phyloP scores from a whole-genome alignment of 139 green algal genomes.

The Chlamydomonas urium region DNA sequence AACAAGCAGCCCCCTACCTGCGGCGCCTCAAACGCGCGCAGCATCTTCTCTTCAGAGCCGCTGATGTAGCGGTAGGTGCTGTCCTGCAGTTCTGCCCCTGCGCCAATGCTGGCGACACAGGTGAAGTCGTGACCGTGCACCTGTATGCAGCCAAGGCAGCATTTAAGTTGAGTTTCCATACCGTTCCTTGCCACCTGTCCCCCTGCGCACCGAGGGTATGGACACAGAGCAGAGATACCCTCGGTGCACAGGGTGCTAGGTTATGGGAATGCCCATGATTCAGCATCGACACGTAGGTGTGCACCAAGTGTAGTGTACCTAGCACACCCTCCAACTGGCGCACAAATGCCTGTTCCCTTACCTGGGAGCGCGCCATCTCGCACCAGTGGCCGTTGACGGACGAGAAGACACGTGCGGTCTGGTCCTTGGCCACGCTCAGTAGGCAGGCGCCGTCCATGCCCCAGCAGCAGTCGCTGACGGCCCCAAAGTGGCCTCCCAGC shows the following conservation, averaged over 20 bases:
- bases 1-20: slow-evolving; percentile 30
- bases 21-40: slow-evolving; percentile 87
- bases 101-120: slow-evolving; percentile 51
- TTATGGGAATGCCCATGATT: too few species aligned
- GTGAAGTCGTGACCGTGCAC: slow-evolving; percentile 95
- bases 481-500: slow-evolving; percentile 74
- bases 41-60: slow-evolving; percentile 93
- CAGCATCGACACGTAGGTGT: too few species aligned
- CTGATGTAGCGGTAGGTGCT: slow-evolving; percentile 52
- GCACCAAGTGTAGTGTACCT: too few species aligned
- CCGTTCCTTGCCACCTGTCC: too few species aligned
- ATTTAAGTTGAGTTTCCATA: too few species aligned
- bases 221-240: too few species aligned
- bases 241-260: too few species aligned
- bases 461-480: slow-evolving; percentile 80
- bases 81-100: slow-evolving; percentile 18
- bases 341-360: too few species aligned
- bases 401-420: slow-evolving; percentile 74
- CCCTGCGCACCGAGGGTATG: too few species aligned
- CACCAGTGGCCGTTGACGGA: slow-evolving; percentile 65
- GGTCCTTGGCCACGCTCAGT: slow-evolving; percentile 68
- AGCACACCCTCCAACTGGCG: too few species aligned
- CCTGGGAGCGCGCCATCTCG: slow-evolving; percentile 86
- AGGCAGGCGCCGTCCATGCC: slow-evolving; percentile 57
- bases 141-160: slow-evolving; percentile 49